Conservation (phyloP, 2,329 filamentous ascomycete species). For the Sarocladium brachiariae region DNA sequence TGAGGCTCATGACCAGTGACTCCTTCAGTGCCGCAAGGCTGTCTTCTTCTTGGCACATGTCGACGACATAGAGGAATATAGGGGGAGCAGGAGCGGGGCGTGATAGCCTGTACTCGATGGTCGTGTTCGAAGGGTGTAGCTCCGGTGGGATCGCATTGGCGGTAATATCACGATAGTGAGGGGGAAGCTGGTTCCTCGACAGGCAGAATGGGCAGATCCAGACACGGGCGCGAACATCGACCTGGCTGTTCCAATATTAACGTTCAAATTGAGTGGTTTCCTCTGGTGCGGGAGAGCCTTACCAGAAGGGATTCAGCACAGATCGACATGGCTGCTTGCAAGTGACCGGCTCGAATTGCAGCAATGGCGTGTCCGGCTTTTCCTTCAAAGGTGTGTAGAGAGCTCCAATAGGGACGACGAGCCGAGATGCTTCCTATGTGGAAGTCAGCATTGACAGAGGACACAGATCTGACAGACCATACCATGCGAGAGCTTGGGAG, state of each 20-base stretch:
- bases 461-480: slow-evolving; percentile 18
- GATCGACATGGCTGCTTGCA: slow-evolving; percentile 96
- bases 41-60: slow-evolving; percentile 84
- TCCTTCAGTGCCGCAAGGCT: slow-evolving; percentile 78
- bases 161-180: slow-evolving; percentile 87
- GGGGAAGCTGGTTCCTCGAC: slow-evolving; percentile 73
- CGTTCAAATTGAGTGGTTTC: not conserved
- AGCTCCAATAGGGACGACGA: slow-evolving; percentile 93
- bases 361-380: slow-evolving; percentile 78
- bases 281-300: slow-evolving; percentile 23
- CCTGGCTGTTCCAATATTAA: slow-evolving; percentile 48
- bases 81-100: slow-evolving; percentile 78
- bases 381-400: slow-evolving; percentile 95
- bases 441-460: slow-evolving; percentile 1
- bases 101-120: slow-evolving; percentile 81
- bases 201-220: slow-evolving; percentile 90
- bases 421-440: slow-evolving; percentile 76
- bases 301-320: slow-evolving; percentile 96
- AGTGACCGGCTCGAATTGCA: slow-evolving; percentile 93
- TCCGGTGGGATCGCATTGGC: slow-evolving; percentile 76
- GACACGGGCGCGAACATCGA: slow-evolving; percentile 74
- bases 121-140: slow-evolving; percentile 74
- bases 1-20: slow-evolving; percentile 79
- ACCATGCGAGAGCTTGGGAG: slow-evolving; percentile 98
- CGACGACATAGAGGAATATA: slow-evolving; percentile 82